Conservation (phyloP, 1,284 basidiomycete species). For the Microbotryum intermedium region DNA sequence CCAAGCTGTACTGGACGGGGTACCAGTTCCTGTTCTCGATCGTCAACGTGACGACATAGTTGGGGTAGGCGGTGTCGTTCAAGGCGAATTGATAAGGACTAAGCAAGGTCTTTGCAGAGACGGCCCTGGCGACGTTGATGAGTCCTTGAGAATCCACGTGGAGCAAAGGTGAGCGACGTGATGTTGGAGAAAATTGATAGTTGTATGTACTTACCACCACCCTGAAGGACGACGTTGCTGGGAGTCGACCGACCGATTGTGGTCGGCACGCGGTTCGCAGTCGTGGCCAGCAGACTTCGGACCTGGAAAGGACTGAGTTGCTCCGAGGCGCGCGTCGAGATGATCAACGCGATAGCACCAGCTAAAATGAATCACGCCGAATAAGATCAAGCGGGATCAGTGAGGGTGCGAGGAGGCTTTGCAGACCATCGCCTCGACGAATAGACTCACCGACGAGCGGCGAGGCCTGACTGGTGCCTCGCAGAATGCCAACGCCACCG, state of each 20-base stretch:
- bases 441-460: conserved; percentile 16
- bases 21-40: conserved; percentile 31
- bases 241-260: conserved; percentile 48
- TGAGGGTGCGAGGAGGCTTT: neutral
- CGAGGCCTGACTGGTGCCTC: conserved; percentile 40
- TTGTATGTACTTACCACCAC: conserved; percentile 33
- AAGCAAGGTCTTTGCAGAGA: conserved; percentile 51
- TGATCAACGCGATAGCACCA: conserved; percentile 56
- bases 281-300: conserved; percentile 53
- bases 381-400: conserved; percentile 20
- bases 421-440: neutral
- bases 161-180: neutral
- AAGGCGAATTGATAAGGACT: conserved; percentile 54
- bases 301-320: conserved; percentile 42
- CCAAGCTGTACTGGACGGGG: conserved; percentile 11
- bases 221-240: conserved; percentile 49
- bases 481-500: conserved; percentile 45
- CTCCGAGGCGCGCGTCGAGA: conserved; percentile 49
- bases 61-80: conserved; percentile 60
- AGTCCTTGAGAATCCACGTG: conserved; percentile 45
- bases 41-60: conserved; percentile 41
- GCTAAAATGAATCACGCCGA: conserved; percentile 48
- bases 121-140: conserved; percentile 55
- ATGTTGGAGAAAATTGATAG: neutral
- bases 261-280: conserved; percentile 48